These are phyloP conservation scores for Mucor irregularis DNA, from an alignment of 371 early-diverging fungal species.

Conservation along the genomic window DNA sequence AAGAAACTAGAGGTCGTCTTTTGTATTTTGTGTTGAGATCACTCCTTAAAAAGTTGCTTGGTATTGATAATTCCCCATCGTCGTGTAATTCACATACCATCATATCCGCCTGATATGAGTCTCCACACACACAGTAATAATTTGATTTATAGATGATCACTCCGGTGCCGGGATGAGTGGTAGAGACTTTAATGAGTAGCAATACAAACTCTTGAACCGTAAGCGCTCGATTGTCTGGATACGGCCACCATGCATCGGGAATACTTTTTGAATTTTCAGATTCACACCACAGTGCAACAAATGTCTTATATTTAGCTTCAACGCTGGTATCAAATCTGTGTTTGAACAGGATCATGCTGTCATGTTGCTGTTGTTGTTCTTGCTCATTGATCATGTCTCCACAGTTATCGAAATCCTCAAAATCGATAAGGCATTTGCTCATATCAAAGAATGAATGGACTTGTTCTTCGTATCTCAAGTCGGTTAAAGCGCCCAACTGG, in stretches of 20 bases:
- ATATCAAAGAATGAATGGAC: neutral
- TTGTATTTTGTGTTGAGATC: neutral
- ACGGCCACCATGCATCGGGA: slow-evolving; percentile 2
- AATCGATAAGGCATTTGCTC: neutral
- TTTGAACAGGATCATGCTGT: neutral
- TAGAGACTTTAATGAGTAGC: slow-evolving; percentile 1
- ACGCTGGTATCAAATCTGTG: neutral
- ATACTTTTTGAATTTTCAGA: neutral
- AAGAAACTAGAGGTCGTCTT: neutral
- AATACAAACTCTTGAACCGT: neutral
- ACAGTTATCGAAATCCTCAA: neutral
- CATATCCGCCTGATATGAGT: neutral
- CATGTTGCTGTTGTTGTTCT: neutral
- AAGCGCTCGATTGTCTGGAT: neutral
- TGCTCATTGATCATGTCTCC: neutral
- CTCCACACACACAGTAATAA: neutral
- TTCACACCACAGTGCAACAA: slow-evolving; percentile 3
- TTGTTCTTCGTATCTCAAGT: neutral
- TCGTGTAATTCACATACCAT: neutral
- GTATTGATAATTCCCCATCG: neutral
- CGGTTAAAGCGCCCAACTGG: neutral
- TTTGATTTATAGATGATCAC: neutral
- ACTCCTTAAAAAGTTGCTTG: neutral
- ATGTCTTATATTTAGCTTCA: neutral
- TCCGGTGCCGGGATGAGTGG: neutral